Evolutionary conservation across 306 rosid genomes (phyloP).

Genomic region (Prunus campanulata): DNA sequence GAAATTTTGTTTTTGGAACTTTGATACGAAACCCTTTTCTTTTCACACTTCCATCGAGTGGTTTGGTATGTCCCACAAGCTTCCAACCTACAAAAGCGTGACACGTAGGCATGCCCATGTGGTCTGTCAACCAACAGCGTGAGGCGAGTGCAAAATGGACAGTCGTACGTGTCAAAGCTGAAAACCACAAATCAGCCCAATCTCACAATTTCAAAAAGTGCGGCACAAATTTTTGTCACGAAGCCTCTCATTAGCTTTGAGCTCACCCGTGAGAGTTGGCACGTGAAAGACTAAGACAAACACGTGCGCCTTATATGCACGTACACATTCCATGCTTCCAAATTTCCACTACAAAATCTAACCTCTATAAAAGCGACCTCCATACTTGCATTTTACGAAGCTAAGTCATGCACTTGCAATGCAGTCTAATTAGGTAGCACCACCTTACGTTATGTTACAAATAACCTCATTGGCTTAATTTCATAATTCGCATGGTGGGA

Average conservation of each 20-base stretch:
- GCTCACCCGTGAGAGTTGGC: constrained; percentile 36
- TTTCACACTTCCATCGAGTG: neutral
- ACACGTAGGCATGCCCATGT: neutral
- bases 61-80: neutral
- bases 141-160: neutral
- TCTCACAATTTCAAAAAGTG: constrained; percentile 19
- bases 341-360: neutral
- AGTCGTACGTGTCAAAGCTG: constrained; percentile 32
- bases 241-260: neutral
- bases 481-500: too few species aligned
- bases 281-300: constrained; percentile 58
- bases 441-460: neutral
- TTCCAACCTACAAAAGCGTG: neutral
- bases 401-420: neutral
- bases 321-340: constrained; percentile 4
- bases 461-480: neutral
- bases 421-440: neutral
- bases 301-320: constrained; percentile 26
- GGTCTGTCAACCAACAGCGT: neutral
- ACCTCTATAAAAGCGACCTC: constrained; percentile 30
- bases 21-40: neutral
- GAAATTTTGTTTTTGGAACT: constrained; percentile 36
- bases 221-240: constrained; percentile 8
- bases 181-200: constrained; percentile 26
- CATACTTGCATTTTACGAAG: constrained; percentile 16